Conservation (phyloP, 306 rosid genomes). For the Spatholobus suberectus region DNA sequence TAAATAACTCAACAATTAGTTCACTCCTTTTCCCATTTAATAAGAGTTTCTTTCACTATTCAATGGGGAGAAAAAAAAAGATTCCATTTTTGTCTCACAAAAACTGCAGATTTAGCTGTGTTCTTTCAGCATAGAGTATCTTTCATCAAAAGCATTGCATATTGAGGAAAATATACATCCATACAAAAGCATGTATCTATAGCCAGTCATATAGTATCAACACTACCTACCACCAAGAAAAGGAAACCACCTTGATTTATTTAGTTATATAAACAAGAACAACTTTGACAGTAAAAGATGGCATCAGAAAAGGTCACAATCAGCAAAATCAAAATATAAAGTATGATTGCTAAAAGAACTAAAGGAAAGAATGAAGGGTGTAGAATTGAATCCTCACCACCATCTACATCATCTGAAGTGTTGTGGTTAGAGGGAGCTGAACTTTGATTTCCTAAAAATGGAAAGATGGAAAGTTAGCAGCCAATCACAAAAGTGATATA, state of each 20-base stretch:
- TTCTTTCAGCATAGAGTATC: constrained; percentile 18
- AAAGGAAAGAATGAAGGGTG: constrained; percentile 5
- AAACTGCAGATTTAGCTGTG: background rate
- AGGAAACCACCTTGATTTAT: constrained; percentile 24
- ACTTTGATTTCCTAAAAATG: constrained; percentile 65
- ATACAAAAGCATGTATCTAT: constrained; percentile 10
- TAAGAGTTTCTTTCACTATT: background rate
- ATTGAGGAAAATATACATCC: constrained; percentile 24
- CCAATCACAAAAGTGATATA: constrained; percentile 19
- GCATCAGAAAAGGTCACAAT: constrained; percentile 9
- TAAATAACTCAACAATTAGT: background rate
- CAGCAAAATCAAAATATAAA: background rate
- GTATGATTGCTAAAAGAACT: background rate
- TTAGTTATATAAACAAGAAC: constrained; percentile 14
- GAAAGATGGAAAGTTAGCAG: constrained; percentile 31
- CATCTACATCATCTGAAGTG: constrained; percentile 67
- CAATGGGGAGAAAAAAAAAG: background rate
- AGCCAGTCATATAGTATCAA: background rate
- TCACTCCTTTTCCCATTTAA: background rate
- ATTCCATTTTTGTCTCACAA: background rate
- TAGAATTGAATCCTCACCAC: constrained; percentile 60
- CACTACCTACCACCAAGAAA: constrained; percentile 18
- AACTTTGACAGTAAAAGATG: background rate
- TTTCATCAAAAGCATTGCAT: constrained; percentile 17
- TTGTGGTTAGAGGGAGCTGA: constrained; percentile 51